Base-by-base conservation (phyloP, 139 green algal genomes). In the Astrephomene gubernaculifera region DNA sequence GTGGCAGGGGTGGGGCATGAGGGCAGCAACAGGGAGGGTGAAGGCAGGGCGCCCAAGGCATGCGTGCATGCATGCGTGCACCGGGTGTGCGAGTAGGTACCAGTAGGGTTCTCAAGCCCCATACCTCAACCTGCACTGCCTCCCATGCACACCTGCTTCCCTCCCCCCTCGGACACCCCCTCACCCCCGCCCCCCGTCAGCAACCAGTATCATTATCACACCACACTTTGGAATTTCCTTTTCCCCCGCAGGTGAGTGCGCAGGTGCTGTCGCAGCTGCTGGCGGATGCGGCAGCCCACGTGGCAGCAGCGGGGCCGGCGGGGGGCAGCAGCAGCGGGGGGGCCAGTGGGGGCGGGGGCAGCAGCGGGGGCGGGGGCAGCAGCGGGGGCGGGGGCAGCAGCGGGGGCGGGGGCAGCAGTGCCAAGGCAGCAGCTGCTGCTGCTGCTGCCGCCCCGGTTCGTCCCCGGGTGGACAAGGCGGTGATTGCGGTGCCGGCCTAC, bases 401-500 rank as follows among this genome's bases (percentile, higher is more conserved):
- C n/a, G n/a, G n/a, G n/a, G n/a, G n/a, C n/a, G n/a, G n/a, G n/a
- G n/a, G n/a, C n/a, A n/a, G n/a, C n/a, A n/a, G n/a, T n/a, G n/a
- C n/a, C n/a, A n/a, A n/a, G n/a, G n/a, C n/a, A n/a, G n/a, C n/a
- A n/a, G n/a, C n/a, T n/a, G n/a, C n/a, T n/a, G n/a, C n/a, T n/a
- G n/a, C n/a, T n/a, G n/a, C n/a, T n/a, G n/a, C n/a, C n/a, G 43
- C 49, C 19, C 84, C 89, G 43, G 83, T 79, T 0, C 71, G 64
- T 8, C 70, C 81, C n/a, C 54, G 43, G 2, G 83, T 96, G 27
- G 93, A 25, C 35, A 96, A 96, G 72, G 96, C 96, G 1, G 96
- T 98, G 31, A 96, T 98, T 31, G 96, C 93, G 0, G 96, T 98
- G 71, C 96, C 96, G 3, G 96, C 96, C 4, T 98, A 98, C 89